Base-by-base conservation (phyloP, 768 basidiomycete species). In the Rhodocollybia butyracea region DNA sequence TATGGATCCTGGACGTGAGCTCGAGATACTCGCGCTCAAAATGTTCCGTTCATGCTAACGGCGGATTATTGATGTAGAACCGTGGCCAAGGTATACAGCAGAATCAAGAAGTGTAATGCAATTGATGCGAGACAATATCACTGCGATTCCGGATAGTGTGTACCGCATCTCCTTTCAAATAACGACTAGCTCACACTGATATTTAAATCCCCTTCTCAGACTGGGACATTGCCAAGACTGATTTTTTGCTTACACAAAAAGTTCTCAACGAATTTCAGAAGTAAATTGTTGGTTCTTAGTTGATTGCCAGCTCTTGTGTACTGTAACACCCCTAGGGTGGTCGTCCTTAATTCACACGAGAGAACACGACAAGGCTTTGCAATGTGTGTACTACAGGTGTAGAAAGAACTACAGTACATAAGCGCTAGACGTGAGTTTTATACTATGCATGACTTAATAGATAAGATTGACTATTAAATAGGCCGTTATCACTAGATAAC, bases 1-100 rank as follows among this genome's bases (percentile, higher is more conserved):
- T 58, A 70, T 84, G 48, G 72, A 76, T 56, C 84, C 83, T 3
- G 82, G 83, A 34, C 43, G 83, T 84, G 57, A 24, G 76, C n/a
- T 67, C n/a, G n/a, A n/a, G n/a, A n/a, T n/a, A n/a, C 19, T 7
- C 17, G 46, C 17, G 22, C 11, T 12, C 55, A 40, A 43, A 31
- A 29, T 3, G 12, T 50, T 45, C 30, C 51, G 21, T 36, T 19
- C 22, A 46, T 8, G 27, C 31, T 41, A 6, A 15, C 24, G 1
- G 17, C 40, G 32, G n/a, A 1, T n/a, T 55, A 38, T 24, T 11
- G 26, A 50, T 19, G 5, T 12, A 82, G 82, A 67, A 27, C 42
- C 61, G 13, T 86, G 82, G 84, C 74, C 79, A 0, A 71, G 57
- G 17, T 83, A 74, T 58, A 72, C 69, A 1, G 29, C 61, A 1